Conservation (phyloP, 768 basidiomycete genomes). For the Pulveroboletus frians region DNA sequence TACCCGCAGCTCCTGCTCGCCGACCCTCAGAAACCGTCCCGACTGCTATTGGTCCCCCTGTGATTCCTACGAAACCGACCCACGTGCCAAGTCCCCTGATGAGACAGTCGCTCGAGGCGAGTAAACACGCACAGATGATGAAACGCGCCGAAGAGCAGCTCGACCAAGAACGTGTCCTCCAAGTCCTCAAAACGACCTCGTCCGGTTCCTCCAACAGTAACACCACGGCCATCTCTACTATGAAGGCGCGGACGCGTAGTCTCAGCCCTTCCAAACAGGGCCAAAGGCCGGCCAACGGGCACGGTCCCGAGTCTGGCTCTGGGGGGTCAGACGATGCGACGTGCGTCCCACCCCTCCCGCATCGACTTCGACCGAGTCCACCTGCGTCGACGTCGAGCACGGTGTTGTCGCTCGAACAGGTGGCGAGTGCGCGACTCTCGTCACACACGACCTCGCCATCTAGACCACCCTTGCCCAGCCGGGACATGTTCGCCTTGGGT, state of each 20-base stretch:
- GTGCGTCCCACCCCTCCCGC: constrained; percentile 31
- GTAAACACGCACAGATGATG: constrained; percentile 63
- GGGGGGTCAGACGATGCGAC: constrained; percentile 23
- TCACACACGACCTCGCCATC: constrained; percentile 7
- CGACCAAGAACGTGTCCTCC: constrained; percentile 64
- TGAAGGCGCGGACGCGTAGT: constrained; percentile 29
- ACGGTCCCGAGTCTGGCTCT: not conserved
- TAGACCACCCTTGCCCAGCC: constrained; percentile 23
- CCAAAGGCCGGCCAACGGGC: constrained; percentile 4
- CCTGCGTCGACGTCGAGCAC: constrained; percentile 33
- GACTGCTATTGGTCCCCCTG: constrained; percentile 9
- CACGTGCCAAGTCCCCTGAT: constrained; percentile 59
- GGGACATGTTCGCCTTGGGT: constrained; percentile 3
- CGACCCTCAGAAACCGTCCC: constrained; percentile 18
- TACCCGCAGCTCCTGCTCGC: constrained; percentile 14
- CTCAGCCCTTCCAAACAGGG: constrained; percentile 25
- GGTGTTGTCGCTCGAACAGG: constrained; percentile 37
- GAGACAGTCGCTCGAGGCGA: constrained; percentile 68
- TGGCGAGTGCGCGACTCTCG: constrained; percentile 35
- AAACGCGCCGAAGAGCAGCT: constrained; percentile 65
- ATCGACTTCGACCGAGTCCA: constrained; percentile 30
- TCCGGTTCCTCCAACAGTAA: constrained; percentile 18
- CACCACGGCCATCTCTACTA: not conserved
- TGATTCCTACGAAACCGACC: constrained; percentile 22
- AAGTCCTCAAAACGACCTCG: constrained; percentile 64